A percentile compares a stretch with the other conserved stretches of the same genome.
These are phyloP conservation scores for Pythium biforme DNA, from an alignment of 352 stramenopile species.

Conservation along the genomic window DNA sequence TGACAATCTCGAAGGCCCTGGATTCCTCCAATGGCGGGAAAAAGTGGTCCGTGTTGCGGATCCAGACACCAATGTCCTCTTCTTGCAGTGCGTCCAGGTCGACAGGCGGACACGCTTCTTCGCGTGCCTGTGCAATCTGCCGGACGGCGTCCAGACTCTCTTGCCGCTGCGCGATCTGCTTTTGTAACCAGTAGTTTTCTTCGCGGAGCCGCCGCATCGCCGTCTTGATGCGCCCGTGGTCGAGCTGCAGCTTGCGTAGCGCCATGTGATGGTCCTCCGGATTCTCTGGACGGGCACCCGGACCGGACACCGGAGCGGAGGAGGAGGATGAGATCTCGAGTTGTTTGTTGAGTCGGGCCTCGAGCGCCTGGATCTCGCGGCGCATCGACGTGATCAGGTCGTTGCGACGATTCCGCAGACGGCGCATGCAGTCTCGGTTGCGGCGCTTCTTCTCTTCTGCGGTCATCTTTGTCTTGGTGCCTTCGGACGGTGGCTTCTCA, in stretches of 20 bases:
- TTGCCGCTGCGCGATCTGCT: slow-evolving; percentile 18
- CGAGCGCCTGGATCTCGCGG: slow-evolving; percentile 19
- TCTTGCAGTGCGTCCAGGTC: slow-evolving; percentile 16
- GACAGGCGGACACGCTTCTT: slow-evolving; percentile 4
- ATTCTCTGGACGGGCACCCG: neutral
- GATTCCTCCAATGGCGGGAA: slow-evolving; percentile 9
- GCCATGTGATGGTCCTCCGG: neutral
- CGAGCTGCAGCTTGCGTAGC: neutral
- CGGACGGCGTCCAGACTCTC: slow-evolving; percentile 4
- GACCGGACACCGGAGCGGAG: neutral
- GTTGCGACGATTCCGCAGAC: slow-evolving; percentile 22
- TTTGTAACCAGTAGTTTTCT: slow-evolving; percentile 36
- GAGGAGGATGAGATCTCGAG: neutral
- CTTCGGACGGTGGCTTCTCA: neutral
- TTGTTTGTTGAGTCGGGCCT: slow-evolving; percentile 16
- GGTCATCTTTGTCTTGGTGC: slow-evolving; percentile 15
- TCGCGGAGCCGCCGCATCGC: slow-evolving; percentile 25
- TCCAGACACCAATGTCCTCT: slow-evolving; percentile 24
- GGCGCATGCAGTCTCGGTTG: slow-evolving; percentile 32
- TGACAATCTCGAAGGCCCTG: slow-evolving; percentile 20
- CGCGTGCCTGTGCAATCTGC: neutral
- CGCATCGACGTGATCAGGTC: slow-evolving; percentile 20
- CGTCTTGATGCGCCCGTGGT: slow-evolving; percentile 22
- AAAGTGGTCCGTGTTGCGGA: slow-evolving; percentile 25
- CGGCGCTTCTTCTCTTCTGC: slow-evolving; percentile 29